These are phyloP conservation scores for Xylariaceae sp. DNA, from an alignment of 2,329 filamentous ascomycete species.

Conservation along the genomic window DNA sequence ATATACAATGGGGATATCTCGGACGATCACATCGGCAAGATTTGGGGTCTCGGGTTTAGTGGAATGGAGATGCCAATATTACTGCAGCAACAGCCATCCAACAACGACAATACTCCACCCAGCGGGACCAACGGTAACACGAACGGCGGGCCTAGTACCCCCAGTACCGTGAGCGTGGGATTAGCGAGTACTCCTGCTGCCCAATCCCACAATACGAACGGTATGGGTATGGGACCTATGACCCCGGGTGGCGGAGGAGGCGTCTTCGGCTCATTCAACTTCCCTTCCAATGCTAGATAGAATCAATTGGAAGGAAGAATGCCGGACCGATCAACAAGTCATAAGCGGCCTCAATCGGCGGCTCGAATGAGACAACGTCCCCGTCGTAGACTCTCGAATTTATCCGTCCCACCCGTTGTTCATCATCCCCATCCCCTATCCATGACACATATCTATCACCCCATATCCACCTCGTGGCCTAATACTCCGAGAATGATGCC, in stretches of 20 bases:
- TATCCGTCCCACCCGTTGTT: constrained; percentile 3
- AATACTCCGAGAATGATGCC: constrained; percentile 4
- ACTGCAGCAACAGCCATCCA: constrained; percentile 21
- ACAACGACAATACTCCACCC: constrained; percentile 39
- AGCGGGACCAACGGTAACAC: constrained; percentile 34
- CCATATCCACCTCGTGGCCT: constrained; percentile 9
- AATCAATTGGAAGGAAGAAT: constrained; percentile 20
- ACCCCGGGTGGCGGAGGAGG: constrained; percentile 74
- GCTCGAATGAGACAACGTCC: constrained; percentile 6
- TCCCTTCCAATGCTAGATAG: constrained; percentile 38
- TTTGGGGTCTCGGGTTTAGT: constrained; percentile 84
- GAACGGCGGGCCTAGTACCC: constrained; percentile 53
- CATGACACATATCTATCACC: no score
- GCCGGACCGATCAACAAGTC: constrained; percentile 2
- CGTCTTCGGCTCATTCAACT: constrained; percentile 70
- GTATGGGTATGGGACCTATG: constrained; percentile 63
- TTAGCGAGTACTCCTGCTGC: constrained; percentile 47
- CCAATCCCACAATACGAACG: constrained; percentile 54
- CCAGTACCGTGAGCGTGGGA: constrained; percentile 60
- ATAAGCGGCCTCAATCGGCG: constrained; percentile 4
- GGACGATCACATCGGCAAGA: constrained; percentile 79
- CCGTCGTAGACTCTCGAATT: constrained; percentile 1
- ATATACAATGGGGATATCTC: constrained; percentile 82
- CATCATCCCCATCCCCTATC: constrained; percentile 5
- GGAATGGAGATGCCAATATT: constrained; percentile 45